Evolutionary conservation across 805 yeast genomes (phyloP).

Genomic region (Suhomyces canberraensis): DNA sequence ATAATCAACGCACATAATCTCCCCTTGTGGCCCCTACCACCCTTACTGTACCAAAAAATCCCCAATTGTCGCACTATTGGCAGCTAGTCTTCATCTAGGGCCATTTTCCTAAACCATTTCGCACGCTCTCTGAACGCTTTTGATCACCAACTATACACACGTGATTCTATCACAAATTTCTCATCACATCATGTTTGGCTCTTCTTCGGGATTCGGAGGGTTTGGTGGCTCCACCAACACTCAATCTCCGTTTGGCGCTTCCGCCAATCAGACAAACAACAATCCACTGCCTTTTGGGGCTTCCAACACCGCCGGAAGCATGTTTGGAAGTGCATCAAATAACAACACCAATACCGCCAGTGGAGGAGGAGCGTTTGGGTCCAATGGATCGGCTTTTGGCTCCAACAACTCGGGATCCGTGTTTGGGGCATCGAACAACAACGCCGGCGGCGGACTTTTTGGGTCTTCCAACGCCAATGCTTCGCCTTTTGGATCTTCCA

Average conservation of each 20-base stretch:
- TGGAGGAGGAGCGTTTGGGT: conserved; percentile 9
- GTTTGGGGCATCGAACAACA: conserved; percentile 26
- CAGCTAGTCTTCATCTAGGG: no score
- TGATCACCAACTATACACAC: no score
- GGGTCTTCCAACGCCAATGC: conserved; percentile 13
- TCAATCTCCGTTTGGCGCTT: conserved; percentile 36
- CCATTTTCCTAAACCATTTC: no score
- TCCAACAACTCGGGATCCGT: conserved; percentile 17
- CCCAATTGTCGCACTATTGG: no score
- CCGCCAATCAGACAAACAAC: conserved; percentile 13
- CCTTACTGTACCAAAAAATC: no score
- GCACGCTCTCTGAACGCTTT: no score
- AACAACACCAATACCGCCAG: conserved; percentile 13
- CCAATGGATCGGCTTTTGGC: conserved; percentile 15
- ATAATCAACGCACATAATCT: no score
- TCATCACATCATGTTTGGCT: conserved; percentile 43
- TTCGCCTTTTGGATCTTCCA: conserved; percentile 6
- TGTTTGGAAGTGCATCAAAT: conserved; percentile 10
- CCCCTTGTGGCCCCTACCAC: no score
- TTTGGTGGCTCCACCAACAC: conserved; percentile 18
- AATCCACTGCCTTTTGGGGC: conserved; percentile 16
- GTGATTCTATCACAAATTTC: conserved; percentile 1
- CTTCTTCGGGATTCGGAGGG: conserved; percentile 53
- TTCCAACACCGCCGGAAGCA: conserved; percentile 3
- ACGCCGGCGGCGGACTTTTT: conserved; percentile 15